phyloP scores from a whole-genome alignment of 495 filamentous ascomycete species.

The Trichoderma parareesei region DNA sequence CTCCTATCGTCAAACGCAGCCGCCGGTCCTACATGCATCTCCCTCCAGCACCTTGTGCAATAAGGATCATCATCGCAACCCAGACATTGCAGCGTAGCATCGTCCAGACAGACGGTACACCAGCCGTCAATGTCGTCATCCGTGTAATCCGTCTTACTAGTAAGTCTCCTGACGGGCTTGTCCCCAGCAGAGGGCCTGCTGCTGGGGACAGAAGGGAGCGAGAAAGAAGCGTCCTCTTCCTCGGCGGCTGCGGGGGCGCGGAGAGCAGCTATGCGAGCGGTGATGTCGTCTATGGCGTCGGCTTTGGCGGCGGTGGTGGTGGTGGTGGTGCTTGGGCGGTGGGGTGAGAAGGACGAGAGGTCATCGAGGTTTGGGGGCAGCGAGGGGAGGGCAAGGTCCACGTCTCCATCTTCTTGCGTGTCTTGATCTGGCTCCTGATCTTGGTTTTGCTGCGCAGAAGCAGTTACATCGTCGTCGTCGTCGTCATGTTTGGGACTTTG shows the following conservation, averaged over 20 bases:
- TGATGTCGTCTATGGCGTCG: slow-evolving; percentile 30
- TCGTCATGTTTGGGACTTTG: too few relatives aligned
- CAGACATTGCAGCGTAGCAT: slow-evolving; percentile 52
- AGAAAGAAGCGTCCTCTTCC: slow-evolving; percentile 22
- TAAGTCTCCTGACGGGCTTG: slow-evolving; percentile 14
- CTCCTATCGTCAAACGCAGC: slow-evolving; percentile 50
- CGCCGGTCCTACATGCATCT: slow-evolving; percentile 53
- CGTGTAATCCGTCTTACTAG: slow-evolving; percentile 34
- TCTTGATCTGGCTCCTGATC: not conserved
- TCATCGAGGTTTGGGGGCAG: slow-evolving; percentile 28
- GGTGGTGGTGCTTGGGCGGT: slow-evolving; percentile 12
- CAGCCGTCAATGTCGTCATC: slow-evolving; percentile 59
- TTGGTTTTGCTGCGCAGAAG: not conserved
- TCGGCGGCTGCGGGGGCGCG: slow-evolving; percentile 12
- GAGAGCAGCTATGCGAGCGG: slow-evolving; percentile 33
- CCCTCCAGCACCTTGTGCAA: slow-evolving; percentile 58
- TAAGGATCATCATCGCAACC: slow-evolving; percentile 61
- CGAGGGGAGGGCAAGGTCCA: slow-evolving; percentile 25
- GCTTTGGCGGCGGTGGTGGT: slow-evolving; percentile 14
- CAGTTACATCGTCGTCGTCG: not conserved
- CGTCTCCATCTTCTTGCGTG: not conserved
- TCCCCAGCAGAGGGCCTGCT: slow-evolving; percentile 34
- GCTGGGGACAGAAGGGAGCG: slow-evolving; percentile 47
- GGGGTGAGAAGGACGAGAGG: slow-evolving; percentile 14
- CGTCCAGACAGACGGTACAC: slow-evolving; percentile 64